These are phyloP conservation scores for Porcisia hertigi DNA, from an alignment of 208 protist species.

Conservation along the genomic window DNA sequence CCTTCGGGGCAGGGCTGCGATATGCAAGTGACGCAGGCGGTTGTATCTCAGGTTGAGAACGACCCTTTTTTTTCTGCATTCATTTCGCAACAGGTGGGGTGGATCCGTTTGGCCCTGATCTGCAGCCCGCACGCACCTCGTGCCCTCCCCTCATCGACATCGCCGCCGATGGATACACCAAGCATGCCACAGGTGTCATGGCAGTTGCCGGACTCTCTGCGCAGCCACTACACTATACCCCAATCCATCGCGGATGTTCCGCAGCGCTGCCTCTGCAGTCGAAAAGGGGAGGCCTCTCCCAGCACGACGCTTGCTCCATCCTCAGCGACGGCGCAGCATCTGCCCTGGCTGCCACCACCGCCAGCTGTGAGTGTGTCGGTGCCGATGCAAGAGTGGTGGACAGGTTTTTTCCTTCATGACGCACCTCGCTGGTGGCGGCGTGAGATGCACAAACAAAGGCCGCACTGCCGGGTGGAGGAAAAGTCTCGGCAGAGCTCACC, in stretches of 20 bases:
- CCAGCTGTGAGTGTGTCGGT: conserved; percentile 12
- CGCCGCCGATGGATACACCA: not conserved
- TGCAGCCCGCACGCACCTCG: not conserved
- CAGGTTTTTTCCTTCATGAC: conserved; percentile 19
- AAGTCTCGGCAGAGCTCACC: not conserved
- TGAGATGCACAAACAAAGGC: not conserved
- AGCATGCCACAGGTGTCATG: not conserved
- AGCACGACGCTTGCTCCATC: not conserved
- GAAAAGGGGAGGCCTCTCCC: not conserved
- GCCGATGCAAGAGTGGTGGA: conserved; percentile 16
- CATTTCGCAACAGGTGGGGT: conserved; percentile 12
- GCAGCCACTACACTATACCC: conserved; percentile 2
- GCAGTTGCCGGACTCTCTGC: conserved; percentile 6
- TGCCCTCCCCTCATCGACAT: not conserved
- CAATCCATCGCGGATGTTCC: not conserved
- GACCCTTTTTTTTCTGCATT: conserved; percentile 3
- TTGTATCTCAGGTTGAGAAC: not conserved
- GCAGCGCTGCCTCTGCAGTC: conserved; percentile 1
- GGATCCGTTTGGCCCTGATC: conserved; percentile 11
- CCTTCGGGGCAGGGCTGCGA: not conserved
- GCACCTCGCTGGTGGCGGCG: conserved; percentile 13
- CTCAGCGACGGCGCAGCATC: not conserved
- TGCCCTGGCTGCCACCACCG: not conserved
- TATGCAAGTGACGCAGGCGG: not conserved
- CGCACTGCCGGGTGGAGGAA: not conserved